Percentiles rank a stretch among this genome's conserved stretches.
These are phyloP conservation scores for Phytophthora sojae DNA, from an alignment of 352 stramenopile species.

Conservation along the genomic window DNA sequence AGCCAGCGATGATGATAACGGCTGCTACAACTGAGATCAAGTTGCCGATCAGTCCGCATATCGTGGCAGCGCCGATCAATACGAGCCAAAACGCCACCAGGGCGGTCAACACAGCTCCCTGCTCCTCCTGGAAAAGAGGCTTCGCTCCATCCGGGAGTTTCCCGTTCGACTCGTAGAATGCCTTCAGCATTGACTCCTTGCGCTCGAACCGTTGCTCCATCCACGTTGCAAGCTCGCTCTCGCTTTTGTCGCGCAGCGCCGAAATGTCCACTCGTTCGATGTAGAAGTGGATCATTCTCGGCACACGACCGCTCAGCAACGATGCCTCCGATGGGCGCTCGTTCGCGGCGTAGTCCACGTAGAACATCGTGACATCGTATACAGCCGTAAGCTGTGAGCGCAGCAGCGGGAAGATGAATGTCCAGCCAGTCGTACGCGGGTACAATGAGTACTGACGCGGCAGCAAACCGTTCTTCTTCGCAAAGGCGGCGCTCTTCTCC, in stretches of 20 bases:
- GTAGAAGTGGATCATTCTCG: slow-evolving; percentile 75
- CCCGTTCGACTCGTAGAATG: slow-evolving; percentile 66
- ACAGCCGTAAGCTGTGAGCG: slow-evolving; percentile 65
- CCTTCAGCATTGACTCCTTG: slow-evolving; percentile 70
- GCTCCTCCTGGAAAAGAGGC: slow-evolving; percentile 52
- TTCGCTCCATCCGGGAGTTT: slow-evolving; percentile 58
- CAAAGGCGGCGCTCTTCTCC: slow-evolving; percentile 68
- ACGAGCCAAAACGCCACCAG: slow-evolving; percentile 69
- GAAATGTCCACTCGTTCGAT: slow-evolving; percentile 66
- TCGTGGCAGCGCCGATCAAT: slow-evolving; percentile 38
- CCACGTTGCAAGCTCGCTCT: slow-evolving; percentile 60
- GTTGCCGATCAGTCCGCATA: slow-evolving; percentile 42
- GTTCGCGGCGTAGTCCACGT: slow-evolving; percentile 66
- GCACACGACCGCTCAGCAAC: slow-evolving; percentile 65
- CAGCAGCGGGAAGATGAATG: slow-evolving; percentile 76
- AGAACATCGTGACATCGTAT: slow-evolving; percentile 89
- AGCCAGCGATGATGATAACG: slow-evolving; percentile 34
- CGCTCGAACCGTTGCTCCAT: slow-evolving; percentile 71
- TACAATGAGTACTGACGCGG: slow-evolving; percentile 75
- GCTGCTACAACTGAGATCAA: slow-evolving; percentile 33
- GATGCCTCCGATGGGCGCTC: slow-evolving; percentile 76
- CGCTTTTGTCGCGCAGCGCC: slow-evolving; percentile 41
- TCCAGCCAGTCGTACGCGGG: slow-evolving; percentile 79
- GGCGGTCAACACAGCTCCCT: slow-evolving; percentile 34
- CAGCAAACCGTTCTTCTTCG: slow-evolving; percentile 53